Base-by-base conservation (phyloP, 352 stramenopile genomes). In the Pythium guiyangense region DNA sequence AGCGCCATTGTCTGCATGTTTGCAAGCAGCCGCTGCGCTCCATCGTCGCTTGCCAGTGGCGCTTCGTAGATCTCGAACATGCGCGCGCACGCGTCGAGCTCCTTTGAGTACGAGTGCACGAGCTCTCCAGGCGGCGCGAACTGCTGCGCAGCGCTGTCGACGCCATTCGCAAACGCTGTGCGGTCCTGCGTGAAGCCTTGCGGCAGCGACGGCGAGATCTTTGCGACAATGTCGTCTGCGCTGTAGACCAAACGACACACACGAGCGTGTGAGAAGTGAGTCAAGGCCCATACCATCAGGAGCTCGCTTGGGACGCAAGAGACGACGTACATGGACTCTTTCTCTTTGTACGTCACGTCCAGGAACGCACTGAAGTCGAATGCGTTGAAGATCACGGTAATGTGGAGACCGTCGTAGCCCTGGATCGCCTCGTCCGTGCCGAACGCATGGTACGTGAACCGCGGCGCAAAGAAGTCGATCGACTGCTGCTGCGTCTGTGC, bases 401-500 rank as follows among this genome's bases (percentile, higher is more conserved):
- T 74, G 11, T 66, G 62, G 8, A 92, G 69, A 0, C 67, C 74
- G 42, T 81, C 66, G 34, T 86, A 92, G 8, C 82, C 81, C 52
- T 82, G 69, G 18, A 92, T 68, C n/a, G 64, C 34, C 56, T 94
- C 82, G 11, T 90, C 72, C 26, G 81, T 88, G 8, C 79, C 81
- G 51, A 92, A 92, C 27, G 76, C 73, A 44, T 94, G 84, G 62
- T 94, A 94, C 52, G 84, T 90, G 64, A 91, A 92, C 45, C 70
- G 73, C 15, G 84, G 84, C 18, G 63, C 62, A 60, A 92, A 93
- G 54, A 60, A 80, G 12, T 73, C 48, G 29, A 79, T 66, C 42
- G 54, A 34, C 29, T 34, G 29, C 31, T 37, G 31, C 31, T 37
- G 62, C 31, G 72, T 48, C 37, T 71, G 52, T 14, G 69, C 60